phyloP scores from a whole-genome alignment of 139 green algal species.

The Closterium sp. region DNA sequence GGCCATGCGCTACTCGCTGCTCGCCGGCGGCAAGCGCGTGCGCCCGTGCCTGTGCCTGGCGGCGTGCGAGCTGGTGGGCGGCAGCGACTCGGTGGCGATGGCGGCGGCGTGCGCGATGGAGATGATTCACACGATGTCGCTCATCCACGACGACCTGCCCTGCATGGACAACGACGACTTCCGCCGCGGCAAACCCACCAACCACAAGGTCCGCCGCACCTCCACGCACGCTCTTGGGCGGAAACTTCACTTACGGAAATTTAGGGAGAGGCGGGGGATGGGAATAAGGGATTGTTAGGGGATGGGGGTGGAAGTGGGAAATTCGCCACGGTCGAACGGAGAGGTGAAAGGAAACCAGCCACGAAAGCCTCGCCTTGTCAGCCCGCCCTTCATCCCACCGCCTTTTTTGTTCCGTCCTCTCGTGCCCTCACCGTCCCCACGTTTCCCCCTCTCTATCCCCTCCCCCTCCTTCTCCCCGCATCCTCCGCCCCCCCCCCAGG shows the following conservation, averaged over 20 bases:
- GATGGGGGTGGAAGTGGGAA: too few relatives aligned
- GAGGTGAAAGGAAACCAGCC: too few relatives aligned
- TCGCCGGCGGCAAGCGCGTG: conserved; percentile 95
- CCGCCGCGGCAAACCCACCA: conserved; percentile 85
- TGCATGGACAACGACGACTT: conserved; percentile 99
- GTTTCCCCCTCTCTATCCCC: neutral
- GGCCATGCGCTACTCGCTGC: conserved; percentile 92
- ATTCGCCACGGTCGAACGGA: too few relatives aligned
- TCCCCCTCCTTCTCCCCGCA: neutral
- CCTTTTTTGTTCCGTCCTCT: too few relatives aligned
- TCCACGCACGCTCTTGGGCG: too few relatives aligned
- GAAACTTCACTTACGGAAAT: too few relatives aligned
- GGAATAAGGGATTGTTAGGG: too few relatives aligned
- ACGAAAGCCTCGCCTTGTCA: too few relatives aligned
- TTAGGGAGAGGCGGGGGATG: too few relatives aligned
- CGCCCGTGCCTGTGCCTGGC: conserved; percentile 88
- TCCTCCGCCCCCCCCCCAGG: conserved; percentile 50
- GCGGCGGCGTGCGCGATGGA: conserved; percentile 94
- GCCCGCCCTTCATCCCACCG: too few relatives aligned
- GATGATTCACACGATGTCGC: conserved; percentile 98
- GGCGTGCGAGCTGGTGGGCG: conserved; percentile 92
- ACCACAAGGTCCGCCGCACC: conserved; percentile 73
- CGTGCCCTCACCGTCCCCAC: too few relatives aligned
- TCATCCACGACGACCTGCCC: conserved; percentile 95
- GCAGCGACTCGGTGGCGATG: conserved; percentile 69